Evolutionary conservation across 2,329 filamentous ascomycete genomes (phyloP), one percentile per base, ranked within the genome.

Genomic region (Aquanectria penicillioides): DNA sequence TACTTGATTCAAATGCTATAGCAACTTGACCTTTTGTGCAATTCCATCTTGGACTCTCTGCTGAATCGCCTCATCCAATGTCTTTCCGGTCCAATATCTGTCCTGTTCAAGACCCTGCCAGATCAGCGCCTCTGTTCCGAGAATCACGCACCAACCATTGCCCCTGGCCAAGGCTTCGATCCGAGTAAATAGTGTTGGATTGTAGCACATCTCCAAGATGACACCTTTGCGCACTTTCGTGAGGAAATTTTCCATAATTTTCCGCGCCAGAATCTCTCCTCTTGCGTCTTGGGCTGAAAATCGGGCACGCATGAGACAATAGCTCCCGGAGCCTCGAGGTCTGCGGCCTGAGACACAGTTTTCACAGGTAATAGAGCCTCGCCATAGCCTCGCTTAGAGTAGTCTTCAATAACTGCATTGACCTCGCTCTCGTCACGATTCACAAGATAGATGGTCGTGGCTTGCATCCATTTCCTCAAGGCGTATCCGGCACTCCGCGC

Each of bases 141-240:
- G 73, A 20, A 93, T 89, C 1, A 93, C 87, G 74, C 88, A 83
- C 91, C 91, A 93, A 0, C 88, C 88, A 9, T 81, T 80, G 3
- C 77, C 74, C 67, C 86, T 81, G 0, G 88, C 86, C 36, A 93
- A 68, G 37, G 81, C 82, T 1, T 85, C 86, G 43, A 93, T 83
- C 64, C 84, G 81, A 0, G 91, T 94, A 73, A 85, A 88, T 0
- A 89, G 88, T 3, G 81, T 79, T 0, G 91, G 91, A 71, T 93
- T 91, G 73, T 94, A 94, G 79, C 90, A 93, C 91, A 94, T 94
- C 74, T 94, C 91, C 59, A 94, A 73, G 55, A 94, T 85, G 6
- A 86, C 86, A 6, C 89, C 90, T 74, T 89, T 89, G 60, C 83
- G 76, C 13, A 79, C 70, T 72, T 80, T 80, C 26, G 61, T 55